phyloP scores from a whole-genome alignment of 371 early-diverging fungal genomes.

The Rhizopus stolonifer region DNA sequence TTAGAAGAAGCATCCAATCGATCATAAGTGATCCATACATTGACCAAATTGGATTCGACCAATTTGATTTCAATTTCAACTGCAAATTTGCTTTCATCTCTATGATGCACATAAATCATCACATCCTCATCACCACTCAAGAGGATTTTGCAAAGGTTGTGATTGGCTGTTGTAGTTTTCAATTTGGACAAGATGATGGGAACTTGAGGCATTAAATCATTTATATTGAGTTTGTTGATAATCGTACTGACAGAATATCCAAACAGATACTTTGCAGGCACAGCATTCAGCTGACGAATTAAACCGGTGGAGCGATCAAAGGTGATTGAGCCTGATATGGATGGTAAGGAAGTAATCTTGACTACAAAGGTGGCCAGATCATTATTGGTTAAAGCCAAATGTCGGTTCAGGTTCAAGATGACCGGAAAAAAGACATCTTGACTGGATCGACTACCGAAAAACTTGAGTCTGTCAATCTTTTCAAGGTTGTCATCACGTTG shows the following conservation, averaged over 20 bases:
- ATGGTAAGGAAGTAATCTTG: slow-evolving; percentile 62
- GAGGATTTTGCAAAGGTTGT: slow-evolving; percentile 24
- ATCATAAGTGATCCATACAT: slow-evolving; percentile 67
- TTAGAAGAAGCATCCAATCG: slow-evolving; percentile 33
- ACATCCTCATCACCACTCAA: slow-evolving; percentile 2
- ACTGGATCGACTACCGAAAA: slow-evolving; percentile 62
- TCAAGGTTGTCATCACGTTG: slow-evolving; percentile 28
- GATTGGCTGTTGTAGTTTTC: slow-evolving; percentile 25
- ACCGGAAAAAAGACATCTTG: slow-evolving; percentile 61
- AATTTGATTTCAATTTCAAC: slow-evolving; percentile 62
- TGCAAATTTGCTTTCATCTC: slow-evolving; percentile 60
- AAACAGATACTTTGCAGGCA: slow-evolving; percentile 71
- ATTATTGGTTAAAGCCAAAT: slow-evolving; percentile 14
- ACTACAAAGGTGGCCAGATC: slow-evolving; percentile 22
- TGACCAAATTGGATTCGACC: slow-evolving; percentile 48
- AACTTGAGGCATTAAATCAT: slow-evolving; percentile 58
- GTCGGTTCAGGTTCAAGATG: slow-evolving; percentile 47
- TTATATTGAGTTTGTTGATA: slow-evolving; percentile 45
- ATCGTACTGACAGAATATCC: slow-evolving; percentile 51
- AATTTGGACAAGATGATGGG: slow-evolving; percentile 20
- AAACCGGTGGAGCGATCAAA: slow-evolving; percentile 41
- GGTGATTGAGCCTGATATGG: slow-evolving; percentile 64
- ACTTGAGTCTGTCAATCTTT: slow-evolving; percentile 56
- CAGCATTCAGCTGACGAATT: slow-evolving; percentile 57
- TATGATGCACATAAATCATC: slow-evolving; percentile 55